Evolutionary conservation across 495 filamentous ascomycete genomes (phyloP).

Genomic region (Aspergillus ellipticus): DNA sequence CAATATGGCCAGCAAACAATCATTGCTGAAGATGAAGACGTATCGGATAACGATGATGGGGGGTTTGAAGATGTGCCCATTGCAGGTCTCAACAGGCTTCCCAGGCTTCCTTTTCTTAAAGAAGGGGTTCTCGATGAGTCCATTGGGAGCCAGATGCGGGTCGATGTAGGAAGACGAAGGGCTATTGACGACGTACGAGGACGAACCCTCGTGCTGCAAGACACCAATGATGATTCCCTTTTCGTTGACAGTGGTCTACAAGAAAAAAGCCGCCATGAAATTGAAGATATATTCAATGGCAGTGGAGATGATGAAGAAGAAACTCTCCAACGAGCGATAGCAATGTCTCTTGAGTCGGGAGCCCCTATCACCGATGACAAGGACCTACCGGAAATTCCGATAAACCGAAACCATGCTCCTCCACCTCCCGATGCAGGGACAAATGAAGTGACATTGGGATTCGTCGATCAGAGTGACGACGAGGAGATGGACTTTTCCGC

Average conservation of each 20-base stretch:
- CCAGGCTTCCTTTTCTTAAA: conserved; percentile 52
- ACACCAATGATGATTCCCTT: conserved; percentile 55
- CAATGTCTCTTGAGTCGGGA: conserved; percentile 60
- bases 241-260: conserved; percentile 53
- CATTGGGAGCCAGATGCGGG: conserved; percentile 32
- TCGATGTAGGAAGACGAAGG: conserved; percentile 5
- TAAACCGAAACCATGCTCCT: conserved; percentile 23
- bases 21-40: conserved; percentile 48
- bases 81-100: conserved; percentile 85
- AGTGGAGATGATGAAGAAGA: conserved; percentile 59
- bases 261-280: conserved; percentile 23
- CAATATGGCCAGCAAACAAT: conserved; percentile 49
- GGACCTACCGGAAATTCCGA: conserved; percentile 32
- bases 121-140: conserved; percentile 39
- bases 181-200: conserved; percentile 33
- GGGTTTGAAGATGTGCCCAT: conserved; percentile 96
- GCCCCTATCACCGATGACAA: conserved; percentile 23
- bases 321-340: conserved; percentile 77
- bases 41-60: conserved; percentile 54
- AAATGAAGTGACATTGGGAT: no score
- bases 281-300: conserved; percentile 44
- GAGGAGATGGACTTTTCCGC: conserved; percentile 44
- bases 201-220: conserved; percentile 15
- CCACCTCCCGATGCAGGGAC: conserved; percentile 11
- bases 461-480: conserved; percentile 34